Percentiles rank a stretch among this genome's conserved stretches.
Conservation (phyloP, 2,329 filamentous ascomycete genomes). For the Colletotrichum australisinense region DNA sequence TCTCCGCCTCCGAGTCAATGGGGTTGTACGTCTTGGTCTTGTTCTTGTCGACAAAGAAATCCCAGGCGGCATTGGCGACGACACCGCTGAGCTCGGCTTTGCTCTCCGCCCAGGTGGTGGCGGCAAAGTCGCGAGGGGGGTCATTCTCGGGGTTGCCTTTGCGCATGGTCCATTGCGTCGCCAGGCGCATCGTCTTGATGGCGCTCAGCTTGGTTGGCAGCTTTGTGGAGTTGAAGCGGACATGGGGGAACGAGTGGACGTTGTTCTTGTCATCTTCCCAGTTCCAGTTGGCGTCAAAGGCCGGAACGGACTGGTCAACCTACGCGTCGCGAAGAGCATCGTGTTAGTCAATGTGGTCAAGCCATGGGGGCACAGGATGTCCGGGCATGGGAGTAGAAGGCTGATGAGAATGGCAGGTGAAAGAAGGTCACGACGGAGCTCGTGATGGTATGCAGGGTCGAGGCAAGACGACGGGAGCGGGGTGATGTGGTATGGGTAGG, state of each 20-base stretch:
- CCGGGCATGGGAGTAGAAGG: no score
- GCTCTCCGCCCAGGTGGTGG: slow-evolving; percentile 38
- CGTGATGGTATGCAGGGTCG: neutral
- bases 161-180: slow-evolving; percentile 44
- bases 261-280: slow-evolving; percentile 41
- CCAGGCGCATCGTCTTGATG: slow-evolving; percentile 42
- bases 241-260: slow-evolving; percentile 48
- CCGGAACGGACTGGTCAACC: slow-evolving; percentile 42
- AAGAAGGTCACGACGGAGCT: neutral
- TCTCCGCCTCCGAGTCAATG: slow-evolving; percentile 44
- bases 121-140: slow-evolving; percentile 36
- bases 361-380: neutral
- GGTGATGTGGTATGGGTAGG: neutral
- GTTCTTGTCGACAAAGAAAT: slow-evolving; percentile 46
- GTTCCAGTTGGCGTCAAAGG: slow-evolving; percentile 47
- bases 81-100: slow-evolving; percentile 39
- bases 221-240: slow-evolving; percentile 42
- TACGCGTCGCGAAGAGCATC: neutral
- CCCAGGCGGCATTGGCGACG: slow-evolving; percentile 46
- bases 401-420: neutral
- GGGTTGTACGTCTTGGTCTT: slow-evolving; percentile 39
- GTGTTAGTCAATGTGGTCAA: neutral
- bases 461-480: neutral
- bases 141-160: slow-evolving; percentile 38
- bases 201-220: slow-evolving; percentile 43